Base-by-base conservation (phyloP, 768 basidiomycete species). In the Collybia nuda region DNA sequence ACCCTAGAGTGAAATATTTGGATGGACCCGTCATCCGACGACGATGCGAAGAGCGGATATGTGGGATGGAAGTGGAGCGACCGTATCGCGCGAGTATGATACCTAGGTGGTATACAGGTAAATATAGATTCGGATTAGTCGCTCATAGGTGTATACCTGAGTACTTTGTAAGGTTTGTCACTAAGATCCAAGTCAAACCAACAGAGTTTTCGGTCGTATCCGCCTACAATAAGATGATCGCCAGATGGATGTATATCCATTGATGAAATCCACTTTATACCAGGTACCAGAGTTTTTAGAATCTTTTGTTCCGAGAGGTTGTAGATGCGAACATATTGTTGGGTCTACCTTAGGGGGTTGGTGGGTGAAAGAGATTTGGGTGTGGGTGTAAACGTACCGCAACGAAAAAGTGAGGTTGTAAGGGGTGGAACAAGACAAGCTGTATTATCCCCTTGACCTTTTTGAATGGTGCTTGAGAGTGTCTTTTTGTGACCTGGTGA, bases 151-250 rank as follows among this genome's bases (percentile, higher is more conserved):
- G 78, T 57, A 21, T 67, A 92, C 93, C 93, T 83, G 59, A 99
- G 73, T 48, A 97, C 84, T 72, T 97, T 98, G 80, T 96, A 99
- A 1, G 97, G 97, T 67, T 96, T 97, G 55, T 91, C 88, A 58
- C 88, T 92, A 48, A 99, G 83, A 62, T 98, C 97, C 56, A 99
- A 76, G 73, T 99, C 97, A 68, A 98, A 98, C 97, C 97, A 99
- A 67, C 93, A 95, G 14, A 99, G 73, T 67, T 98, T 97, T 58
- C 90, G 87, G 73, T 99, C 97, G 68, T 98, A 98, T 41, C 93
- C 93, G 52, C 97, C 97, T 44, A 99, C 91, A 54, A 99, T 93
- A 53, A 99, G 75, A 74, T 99, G 94, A 62, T 98, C 95, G 23
- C 93, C 93, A 44, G 88, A 88, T 18, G 96, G 92, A 69, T 99